phyloP scores from a whole-genome alignment of 805 yeast species.

The Lachancea fermentati region DNA sequence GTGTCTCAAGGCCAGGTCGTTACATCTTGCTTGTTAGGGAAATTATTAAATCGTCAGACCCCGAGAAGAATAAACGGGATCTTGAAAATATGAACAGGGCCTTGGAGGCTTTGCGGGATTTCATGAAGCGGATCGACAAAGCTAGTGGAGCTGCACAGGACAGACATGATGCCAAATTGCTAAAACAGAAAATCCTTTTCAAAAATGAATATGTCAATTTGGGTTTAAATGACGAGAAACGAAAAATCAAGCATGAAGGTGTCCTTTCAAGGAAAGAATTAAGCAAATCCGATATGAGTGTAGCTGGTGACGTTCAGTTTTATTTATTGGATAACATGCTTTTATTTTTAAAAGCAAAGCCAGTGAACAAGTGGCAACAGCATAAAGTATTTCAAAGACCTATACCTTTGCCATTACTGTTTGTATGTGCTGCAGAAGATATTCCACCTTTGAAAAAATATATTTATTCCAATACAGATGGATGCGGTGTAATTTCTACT shows the following conservation, averaged over 20 bases:
- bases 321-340: conserved; percentile 86
- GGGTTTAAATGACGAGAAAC: conserved; percentile 73
- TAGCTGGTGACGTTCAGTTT: conserved; percentile 67
- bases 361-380: conserved; percentile 85
- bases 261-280: conserved; percentile 32
- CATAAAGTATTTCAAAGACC: conserved; percentile 88
- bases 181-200: conserved; percentile 78
- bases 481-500: conserved; percentile 27
- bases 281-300: conserved; percentile 22
- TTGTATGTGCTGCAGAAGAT: conserved; percentile 73
- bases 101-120: conserved; percentile 64
- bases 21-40: conserved; percentile 82
- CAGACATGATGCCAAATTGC: conserved; percentile 79
- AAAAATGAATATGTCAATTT: conserved; percentile 82
- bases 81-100: conserved; percentile 56
- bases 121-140: conserved; percentile 65
- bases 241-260: conserved; percentile 52
- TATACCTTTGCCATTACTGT: conserved; percentile 71
- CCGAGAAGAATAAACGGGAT: conserved; percentile 54
- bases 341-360: conserved; percentile 76
- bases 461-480: conserved; percentile 29
- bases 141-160: conserved; percentile 94
- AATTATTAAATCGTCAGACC: conserved; percentile 78
- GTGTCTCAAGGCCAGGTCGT: conserved; percentile 92
- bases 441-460: conserved; percentile 54